Base-by-base conservation (phyloP, 2,329 filamentous ascomycete species). In the Alternaria rosae region DNA sequence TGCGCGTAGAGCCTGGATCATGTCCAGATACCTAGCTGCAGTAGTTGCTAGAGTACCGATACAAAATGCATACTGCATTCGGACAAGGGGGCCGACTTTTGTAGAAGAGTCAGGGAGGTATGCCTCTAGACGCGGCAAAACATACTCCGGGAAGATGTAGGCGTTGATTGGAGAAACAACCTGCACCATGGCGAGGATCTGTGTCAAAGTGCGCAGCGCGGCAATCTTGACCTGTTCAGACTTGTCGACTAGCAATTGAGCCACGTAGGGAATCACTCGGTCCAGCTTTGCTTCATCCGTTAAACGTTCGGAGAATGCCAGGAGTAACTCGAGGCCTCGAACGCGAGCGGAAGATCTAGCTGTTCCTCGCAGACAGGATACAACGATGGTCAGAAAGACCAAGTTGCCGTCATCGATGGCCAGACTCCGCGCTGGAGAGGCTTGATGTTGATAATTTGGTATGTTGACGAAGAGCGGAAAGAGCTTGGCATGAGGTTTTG, bases 281-380 rank as follows among this genome's bases (percentile, higher is more conserved):
- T 99, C 96, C 51, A 99, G 84, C 78, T 97, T 98, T 4, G 94
- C 94, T 80, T 99, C 95, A 76, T 99, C 96, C 0, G 94, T 97
- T 23, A 98, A 81, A 61, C 92, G 87, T 80, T 98, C 94, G 0
- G 94, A 89, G 77, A 99, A 97, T 3, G 94, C 94, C 52, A 99
- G 82, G 50, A 99, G 85, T 42, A 99, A 85, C 77, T 99, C 95
- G 74, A 95, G 97, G 1, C 93, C 95, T 70, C 93, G 89, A 43
- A 97, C 85, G 69, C 93, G 91, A 25, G 94, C 92, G n/a, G 92
- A 91, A 4, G 94, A 89, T 70, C 94, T 90, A 6, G 93, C 92
- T 13, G 94, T 97, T 62, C 94, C 97, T 64, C 95, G 88, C 68
- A 99, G 80, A 20, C 93, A 97, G 2, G 94, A 92, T 7, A 94